Conservation (phyloP, 768 basidiomycete species). For the Obba rivulosa region DNA sequence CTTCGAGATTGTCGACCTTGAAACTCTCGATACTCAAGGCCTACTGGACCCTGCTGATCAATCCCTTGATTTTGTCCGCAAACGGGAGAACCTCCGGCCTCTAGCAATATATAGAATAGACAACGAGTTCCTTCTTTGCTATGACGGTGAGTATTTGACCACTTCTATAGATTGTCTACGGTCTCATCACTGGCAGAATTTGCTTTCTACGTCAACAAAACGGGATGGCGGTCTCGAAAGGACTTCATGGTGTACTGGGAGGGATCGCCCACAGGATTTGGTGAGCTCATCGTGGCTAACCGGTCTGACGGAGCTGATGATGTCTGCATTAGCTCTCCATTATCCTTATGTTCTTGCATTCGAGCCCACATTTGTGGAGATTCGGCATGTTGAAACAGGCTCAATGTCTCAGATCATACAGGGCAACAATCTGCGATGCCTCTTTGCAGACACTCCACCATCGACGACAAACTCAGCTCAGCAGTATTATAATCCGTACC, state of each 20-base stretch:
- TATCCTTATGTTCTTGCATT: constrained; percentile 97
- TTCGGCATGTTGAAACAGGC: constrained; percentile 92
- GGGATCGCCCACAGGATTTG: constrained; percentile 89
- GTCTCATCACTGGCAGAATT: constrained; percentile 60
- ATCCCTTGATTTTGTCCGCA: constrained; percentile 89
- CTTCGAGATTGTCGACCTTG: constrained; percentile 97
- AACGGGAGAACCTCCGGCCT: constrained; percentile 74
- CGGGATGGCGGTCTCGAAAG: constrained; percentile 82
- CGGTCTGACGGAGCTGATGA: background rate
- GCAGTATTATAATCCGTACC: constrained; percentile 32
- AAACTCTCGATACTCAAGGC: constrained; percentile 95
- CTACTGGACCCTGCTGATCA: constrained; percentile 89
- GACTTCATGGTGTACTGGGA: constrained; percentile 98
- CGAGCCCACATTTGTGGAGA: constrained; percentile 94
- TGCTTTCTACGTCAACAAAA: constrained; percentile 98
- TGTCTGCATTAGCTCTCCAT: constrained; percentile 67
- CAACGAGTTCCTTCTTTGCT: constrained; percentile 94
- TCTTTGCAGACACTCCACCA: constrained; percentile 93
- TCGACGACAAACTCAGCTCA: constrained; percentile 64
- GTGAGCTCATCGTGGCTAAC: constrained; percentile 42
- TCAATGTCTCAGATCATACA: constrained; percentile 92
- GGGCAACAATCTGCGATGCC: constrained; percentile 80
- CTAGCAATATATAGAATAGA: constrained; percentile 97
- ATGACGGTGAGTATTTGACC: constrained; percentile 68
- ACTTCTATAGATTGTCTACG: background rate